Base-by-base conservation (phyloP, 768 basidiomycete species). In the Termitomyces sp. region DNA sequence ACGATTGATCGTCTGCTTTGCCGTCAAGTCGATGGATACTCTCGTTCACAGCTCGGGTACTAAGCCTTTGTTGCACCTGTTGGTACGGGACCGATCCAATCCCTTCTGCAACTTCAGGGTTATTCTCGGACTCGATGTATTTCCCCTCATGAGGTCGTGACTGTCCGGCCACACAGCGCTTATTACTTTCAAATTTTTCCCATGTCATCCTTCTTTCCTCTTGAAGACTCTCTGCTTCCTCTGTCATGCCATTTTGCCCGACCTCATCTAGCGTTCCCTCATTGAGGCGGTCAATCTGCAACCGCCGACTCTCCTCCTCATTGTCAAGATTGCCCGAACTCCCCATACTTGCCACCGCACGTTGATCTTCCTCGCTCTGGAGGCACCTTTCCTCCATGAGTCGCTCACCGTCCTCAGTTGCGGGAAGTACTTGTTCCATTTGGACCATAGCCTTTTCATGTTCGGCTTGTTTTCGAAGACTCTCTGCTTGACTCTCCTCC, bases 401-500 rank as follows among this genome's bases (percentile, higher is more conserved):
- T 51, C 4, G 22, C 2, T 26, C 22, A 18, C 36, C 50, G 36
- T 36, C 68, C 42, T 68, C 65, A 29, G 59, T 61, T 44, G 64
- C 62, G 18, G 53, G 54, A 44, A 61, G 61, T 57, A 65, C 60
- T 41, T 55, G 60, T 44, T 66, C 65, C 26, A 65, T 24, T 29
- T 58, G 63, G 45, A 55, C 64, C 53, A 64, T 50, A 54, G 63
- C 22, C 51, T 62, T 56, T 60, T 64, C 56, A 65, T 67, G 42
- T 66, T 37, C 69, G 24, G 31, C 58, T 47, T 65, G 65, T 47
- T 64, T 60, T 37, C 61, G 66, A 28, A 64, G 57, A 45, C 59
- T 60, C 46, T 66, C 67, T 16, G 56, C 57, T 34, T 41, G 48
- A 42, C 41, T 54, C 59, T 69, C 65, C 48, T 69, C 69, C 44